These are phyloP conservation scores for Iris macrosiphon DNA, from an alignment of 106 monocot species.

Conservation along the genomic window DNA sequence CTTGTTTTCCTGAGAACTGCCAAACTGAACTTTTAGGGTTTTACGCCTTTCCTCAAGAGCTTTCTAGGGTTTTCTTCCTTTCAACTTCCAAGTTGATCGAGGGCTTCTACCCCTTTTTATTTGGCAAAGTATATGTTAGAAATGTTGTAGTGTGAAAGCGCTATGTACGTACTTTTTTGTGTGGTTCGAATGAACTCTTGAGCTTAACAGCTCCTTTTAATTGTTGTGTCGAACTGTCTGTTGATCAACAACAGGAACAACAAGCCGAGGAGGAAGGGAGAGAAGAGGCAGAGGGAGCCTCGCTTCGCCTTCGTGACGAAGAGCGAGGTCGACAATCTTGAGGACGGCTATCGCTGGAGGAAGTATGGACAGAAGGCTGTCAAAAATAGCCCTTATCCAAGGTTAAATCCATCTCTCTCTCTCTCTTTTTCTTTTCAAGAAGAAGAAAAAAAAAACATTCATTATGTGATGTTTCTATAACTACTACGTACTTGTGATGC, in stretches of 20 bases:
- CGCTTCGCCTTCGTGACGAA: conserved; percentile 95
- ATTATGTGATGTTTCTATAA: neutral
- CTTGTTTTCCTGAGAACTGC: too few relatives aligned
- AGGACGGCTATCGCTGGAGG: conserved; percentile 92
- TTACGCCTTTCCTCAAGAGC: too few relatives aligned
- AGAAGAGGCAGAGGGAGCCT: conserved; percentile 59
- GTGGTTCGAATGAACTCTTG: neutral
- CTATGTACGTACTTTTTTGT: neutral
- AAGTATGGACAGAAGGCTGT: conserved; percentile 96
- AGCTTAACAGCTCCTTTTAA: neutral
- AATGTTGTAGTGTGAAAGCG: too few relatives aligned
- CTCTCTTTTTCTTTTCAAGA: neutral
- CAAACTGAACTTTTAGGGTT: too few relatives aligned
- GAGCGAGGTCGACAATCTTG: conserved; percentile 86
- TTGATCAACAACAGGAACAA: conserved; percentile 34
- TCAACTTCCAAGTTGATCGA: too few relatives aligned
- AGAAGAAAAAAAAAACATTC: too few relatives aligned
- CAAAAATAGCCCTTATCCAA: conserved; percentile 92
- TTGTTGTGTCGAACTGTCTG: neutral
- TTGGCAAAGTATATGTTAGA: too few relatives aligned
- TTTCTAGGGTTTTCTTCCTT: too few relatives aligned
- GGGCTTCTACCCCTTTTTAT: too few relatives aligned
- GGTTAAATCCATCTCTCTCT: conserved; percentile 19
- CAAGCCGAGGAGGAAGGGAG: conserved; percentile 64
- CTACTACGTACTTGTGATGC: neutral